A percentile compares a stretch with the other conserved stretches of the same genome.
Conservation (phyloP, 1,284 basidiomycete species). For the Athelia sp. region DNA sequence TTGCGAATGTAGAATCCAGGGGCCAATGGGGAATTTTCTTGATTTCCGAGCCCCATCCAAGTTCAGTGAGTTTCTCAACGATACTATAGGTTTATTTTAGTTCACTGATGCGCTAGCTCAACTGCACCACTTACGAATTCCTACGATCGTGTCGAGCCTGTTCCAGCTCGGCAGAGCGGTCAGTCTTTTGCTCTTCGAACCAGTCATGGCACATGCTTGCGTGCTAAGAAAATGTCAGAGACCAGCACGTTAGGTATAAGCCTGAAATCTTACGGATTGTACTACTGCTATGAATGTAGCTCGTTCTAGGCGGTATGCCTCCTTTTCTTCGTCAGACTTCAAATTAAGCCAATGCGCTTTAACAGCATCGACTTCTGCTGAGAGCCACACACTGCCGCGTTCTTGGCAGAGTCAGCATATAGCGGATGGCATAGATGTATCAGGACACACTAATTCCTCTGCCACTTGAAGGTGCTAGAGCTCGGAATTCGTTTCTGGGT, state of each 20-base stretch:
- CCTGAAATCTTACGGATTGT: background rate
- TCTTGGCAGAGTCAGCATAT: background rate
- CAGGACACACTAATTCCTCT: background rate
- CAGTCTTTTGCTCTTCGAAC: conserved; percentile 5
- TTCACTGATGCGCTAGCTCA: background rate
- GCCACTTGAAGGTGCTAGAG: no score
- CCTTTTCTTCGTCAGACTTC: background rate
- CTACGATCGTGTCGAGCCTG: conserved; percentile 13
- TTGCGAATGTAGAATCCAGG: conserved; percentile 4
- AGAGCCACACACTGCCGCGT: background rate
- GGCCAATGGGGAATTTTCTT: conserved; percentile 8
- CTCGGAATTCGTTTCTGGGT: no score
- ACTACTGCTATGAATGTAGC: background rate
- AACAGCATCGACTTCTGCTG: background rate
- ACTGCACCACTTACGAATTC: background rate
- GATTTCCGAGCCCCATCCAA: conserved; percentile 23
- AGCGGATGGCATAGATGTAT: background rate
- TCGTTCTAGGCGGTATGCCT: background rate
- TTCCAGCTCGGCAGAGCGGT: conserved; percentile 11
- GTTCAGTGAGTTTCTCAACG: conserved; percentile 14
- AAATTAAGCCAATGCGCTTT: background rate
- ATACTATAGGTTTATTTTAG: conserved; percentile 16
- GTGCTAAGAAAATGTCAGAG: background rate
- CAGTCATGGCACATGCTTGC: background rate
- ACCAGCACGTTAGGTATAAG: background rate